Base-by-base conservation (phyloP, 768 basidiomycete species). In the Lentinula detonsa region DNA sequence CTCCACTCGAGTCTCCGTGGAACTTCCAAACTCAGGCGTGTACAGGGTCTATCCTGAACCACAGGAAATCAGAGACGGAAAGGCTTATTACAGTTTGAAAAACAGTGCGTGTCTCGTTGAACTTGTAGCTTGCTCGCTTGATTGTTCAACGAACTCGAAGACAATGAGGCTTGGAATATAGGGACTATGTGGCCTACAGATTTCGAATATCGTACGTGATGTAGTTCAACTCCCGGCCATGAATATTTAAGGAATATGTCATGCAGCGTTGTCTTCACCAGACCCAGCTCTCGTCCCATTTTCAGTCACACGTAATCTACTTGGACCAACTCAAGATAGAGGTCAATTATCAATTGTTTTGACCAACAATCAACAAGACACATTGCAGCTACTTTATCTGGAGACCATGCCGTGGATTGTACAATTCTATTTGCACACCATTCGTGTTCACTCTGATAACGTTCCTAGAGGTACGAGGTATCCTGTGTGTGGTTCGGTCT, bases 381-480 rank as follows among this genome's bases (percentile, higher is more conserved):
- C 77, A 1, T 65, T 85, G 21, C 71, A 76, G 18, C 78, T 87
- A 0, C 71, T 87, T 8, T 97, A 95, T 72, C 81, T 95, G 48
- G 97, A 98, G 73, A 90, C 90, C 1, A 87, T 95, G 81, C 97
- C 96, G 4, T 96, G 95, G 86, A 86, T 94, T 67, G 78, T 98
- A 40, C 89, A 93, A 61, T 87, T 92, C 52, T 94, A 90, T 76
- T 76, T 96, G 64, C 90, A 93, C 73, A 94, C 94, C 6, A 74
- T 96, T 56, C 71, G 74, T 18, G 74, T 85, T 1, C 70, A 73
- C 23, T 69, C 85, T 11, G 74, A 85, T 53, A 85, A 82, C 6
- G 66, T 70, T 10, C 57, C 70, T 21, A 76, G 78, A 63, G 51
- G 82, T 64, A n/a, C 16, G 55, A 43, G 4, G 23, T 37, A 8